phyloP scores from a whole-genome alignment of 1,284 basidiomycete genomes.

The Cerioporus squamosus region DNA sequence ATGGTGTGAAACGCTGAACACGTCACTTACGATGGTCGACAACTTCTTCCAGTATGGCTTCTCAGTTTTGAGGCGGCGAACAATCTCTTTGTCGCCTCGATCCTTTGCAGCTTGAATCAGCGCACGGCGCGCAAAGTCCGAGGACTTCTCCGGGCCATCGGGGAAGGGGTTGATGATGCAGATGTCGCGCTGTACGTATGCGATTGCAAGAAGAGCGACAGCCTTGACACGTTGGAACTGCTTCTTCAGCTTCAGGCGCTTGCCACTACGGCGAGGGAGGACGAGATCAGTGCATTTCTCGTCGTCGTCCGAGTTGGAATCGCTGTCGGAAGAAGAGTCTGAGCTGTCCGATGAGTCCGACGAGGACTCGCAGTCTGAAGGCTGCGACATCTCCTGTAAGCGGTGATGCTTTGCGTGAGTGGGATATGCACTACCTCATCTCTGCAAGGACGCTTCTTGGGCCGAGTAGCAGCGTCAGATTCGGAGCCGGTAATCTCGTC shows the following conservation, averaged over 20 bases:
- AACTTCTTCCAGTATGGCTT: not conserved
- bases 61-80: not conserved
- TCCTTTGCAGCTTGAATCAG: not conserved
- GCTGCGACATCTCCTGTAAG: too few relatives aligned
- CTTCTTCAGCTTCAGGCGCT: not conserved
- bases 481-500: too few relatives aligned
- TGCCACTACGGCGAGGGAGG: not conserved
- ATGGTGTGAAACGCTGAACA: not conserved
- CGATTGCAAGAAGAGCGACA: not conserved
- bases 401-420: too few relatives aligned
- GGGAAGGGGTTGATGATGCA: not conserved
- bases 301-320: not conserved
- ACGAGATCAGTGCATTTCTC: not conserved
- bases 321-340: not conserved
- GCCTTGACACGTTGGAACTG: slow-evolving; percentile 7
- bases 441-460: too few relatives aligned
- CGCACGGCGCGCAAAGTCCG: not conserved
- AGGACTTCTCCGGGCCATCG: not conserved
- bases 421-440: not conserved
- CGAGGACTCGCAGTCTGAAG: too few relatives aligned
- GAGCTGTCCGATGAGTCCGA: too few relatives aligned
- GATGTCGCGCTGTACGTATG: not conserved
- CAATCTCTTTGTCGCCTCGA: not conserved
- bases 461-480: too few relatives aligned
- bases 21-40: not conserved